A percentile compares a stretch with the other conserved stretches of the same genome.
These are phyloP conservation scores for Aspergillus neoniger DNA, from an alignment of 2,329 filamentous ascomycete species.

Conservation along the genomic window DNA sequence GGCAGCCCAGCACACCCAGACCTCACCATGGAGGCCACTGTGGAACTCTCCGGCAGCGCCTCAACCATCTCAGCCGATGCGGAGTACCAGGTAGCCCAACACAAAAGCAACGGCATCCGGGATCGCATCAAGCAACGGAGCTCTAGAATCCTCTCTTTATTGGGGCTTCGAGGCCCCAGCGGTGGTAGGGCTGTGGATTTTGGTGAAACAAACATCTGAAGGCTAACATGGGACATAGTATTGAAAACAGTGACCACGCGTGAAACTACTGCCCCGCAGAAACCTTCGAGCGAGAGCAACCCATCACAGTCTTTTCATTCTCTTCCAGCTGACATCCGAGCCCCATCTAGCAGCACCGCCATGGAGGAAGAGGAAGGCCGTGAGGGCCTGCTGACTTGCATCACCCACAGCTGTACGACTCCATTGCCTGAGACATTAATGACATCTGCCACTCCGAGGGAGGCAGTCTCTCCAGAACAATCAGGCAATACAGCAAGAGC, in stretches of 20 bases:
- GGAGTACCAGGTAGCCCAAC: conserved; percentile 18
- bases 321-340: background rate
- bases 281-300: background rate
- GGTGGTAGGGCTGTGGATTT: conserved; percentile 24
- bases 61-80: conserved; percentile 31
- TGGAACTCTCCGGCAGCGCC: conserved; percentile 14
- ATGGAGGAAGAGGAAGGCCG: background rate
- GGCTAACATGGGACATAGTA: background rate
- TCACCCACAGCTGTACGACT: background rate
- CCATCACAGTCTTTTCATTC: conserved; percentile 4
- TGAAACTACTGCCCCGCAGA: background rate
- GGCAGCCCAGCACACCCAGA: background rate
- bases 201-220: background rate
- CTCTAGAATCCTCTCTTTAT: conserved; percentile 40
- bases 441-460: background rate
- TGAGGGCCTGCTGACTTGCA: background rate
- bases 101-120: conserved; percentile 28
- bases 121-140: conserved; percentile 37
- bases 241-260: background rate
- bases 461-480: background rate
- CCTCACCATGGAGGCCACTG: background rate
- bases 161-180: conserved; percentile 33
- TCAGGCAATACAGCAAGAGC: background rate
- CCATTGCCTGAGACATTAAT: no score
- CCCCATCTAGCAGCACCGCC: background rate